Percentiles rank a stretch among this genome's conserved stretches.
Conservation (phyloP, 2,329 filamentous ascomycete species). For the Fusarium ramigenum region DNA sequence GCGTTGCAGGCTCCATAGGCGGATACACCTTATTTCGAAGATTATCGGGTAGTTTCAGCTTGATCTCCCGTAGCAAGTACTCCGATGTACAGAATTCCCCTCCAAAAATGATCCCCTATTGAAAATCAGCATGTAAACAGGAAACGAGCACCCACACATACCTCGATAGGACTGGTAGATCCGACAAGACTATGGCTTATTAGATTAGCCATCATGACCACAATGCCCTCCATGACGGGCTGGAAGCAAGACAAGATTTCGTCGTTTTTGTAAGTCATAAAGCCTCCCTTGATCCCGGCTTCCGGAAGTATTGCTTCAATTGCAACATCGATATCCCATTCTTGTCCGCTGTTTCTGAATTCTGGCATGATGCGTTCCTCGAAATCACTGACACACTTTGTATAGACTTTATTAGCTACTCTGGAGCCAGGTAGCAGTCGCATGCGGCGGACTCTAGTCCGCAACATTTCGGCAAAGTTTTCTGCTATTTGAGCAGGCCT, state of each 20-base stretch:
- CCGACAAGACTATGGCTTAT: fast-evolving
- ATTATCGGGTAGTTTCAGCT: background rate
- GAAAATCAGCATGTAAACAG: fast-evolving
- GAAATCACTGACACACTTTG: background rate
- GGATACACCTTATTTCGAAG: background rate
- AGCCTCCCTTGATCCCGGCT: background rate
- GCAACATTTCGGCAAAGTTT: background rate
- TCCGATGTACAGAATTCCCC: background rate
- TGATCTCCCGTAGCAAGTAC: background rate
- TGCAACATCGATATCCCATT: background rate
- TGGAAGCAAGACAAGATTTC: background rate
- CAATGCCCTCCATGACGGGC: background rate
- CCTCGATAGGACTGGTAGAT: background rate
- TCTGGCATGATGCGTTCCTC: background rate
- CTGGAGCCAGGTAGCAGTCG: background rate
- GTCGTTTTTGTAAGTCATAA: background rate
- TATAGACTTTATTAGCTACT: fast-evolving
- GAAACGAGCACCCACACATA: background rate
- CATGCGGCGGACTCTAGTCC: background rate
- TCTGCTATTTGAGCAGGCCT: background rate
- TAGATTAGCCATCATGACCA: fast-evolving
- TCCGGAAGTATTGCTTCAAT: fast-evolving
- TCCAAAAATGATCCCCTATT: background rate
- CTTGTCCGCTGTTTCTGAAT: background rate
- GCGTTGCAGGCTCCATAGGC: background rate